Percentiles rank a stretch among this genome's conserved stretches.
Conservation (phyloP, 2,329 filamentous ascomycete genomes). For the Ceratocystis harringtonii region DNA sequence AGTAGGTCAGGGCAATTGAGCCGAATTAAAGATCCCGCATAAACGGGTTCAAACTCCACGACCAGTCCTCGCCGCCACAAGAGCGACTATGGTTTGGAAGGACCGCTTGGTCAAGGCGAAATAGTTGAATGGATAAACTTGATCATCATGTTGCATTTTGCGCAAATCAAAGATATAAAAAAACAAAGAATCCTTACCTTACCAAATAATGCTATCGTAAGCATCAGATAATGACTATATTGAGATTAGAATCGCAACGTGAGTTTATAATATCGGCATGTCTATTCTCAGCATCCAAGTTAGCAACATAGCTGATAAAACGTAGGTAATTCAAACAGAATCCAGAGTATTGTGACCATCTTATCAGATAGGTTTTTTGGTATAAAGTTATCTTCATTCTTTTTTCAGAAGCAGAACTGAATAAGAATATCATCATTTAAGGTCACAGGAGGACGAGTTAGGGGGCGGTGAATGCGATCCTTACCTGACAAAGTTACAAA, state of each 20-base stretch:
- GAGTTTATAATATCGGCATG: too few species aligned
- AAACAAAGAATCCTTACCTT: not conserved
- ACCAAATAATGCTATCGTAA: not conserved
- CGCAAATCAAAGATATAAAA: too few species aligned
- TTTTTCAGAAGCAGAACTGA: conserved; percentile 64
- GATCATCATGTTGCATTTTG: conserved; percentile 25
- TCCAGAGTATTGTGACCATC: not conserved
- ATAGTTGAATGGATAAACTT: conserved; percentile 68
- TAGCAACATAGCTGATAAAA: not conserved
- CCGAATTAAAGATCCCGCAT: conserved; percentile 36
- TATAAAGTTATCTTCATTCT: conserved; percentile 46
- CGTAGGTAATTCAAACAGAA: not conserved
- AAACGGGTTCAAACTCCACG: conserved; percentile 49
- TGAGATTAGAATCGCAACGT: not conserved
- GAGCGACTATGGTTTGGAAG: conserved; percentile 53
- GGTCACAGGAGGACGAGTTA: not conserved
- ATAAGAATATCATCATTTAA: conserved; percentile 49
- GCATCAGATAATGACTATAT: not conserved
- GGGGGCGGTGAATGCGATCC: not conserved
- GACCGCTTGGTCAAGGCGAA: conserved; percentile 51
- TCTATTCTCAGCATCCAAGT: not conserved
- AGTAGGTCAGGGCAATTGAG: conserved; percentile 36
- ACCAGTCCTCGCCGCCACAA: conserved; percentile 47
- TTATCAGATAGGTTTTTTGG: conserved; percentile 31
- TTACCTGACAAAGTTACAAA: not conserved